Conservation (phyloP, 2,329 filamentous ascomycete genomes). For the Cladophialophora yegresii region DNA sequence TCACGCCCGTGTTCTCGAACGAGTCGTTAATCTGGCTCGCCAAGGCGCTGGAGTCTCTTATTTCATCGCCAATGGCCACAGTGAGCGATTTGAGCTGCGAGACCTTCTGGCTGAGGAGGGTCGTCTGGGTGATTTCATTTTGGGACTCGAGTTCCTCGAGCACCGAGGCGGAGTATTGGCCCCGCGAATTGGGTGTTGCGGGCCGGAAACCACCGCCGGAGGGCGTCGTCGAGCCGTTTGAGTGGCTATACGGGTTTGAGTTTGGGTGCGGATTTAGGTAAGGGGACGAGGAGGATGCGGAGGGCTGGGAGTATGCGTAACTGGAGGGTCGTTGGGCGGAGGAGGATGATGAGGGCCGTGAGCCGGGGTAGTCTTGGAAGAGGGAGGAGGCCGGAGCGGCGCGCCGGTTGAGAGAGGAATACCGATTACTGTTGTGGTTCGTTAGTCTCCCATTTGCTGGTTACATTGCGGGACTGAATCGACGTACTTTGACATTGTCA, state of each 20-base stretch:
- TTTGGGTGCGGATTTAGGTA: conserved; percentile 22
- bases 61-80: conserved; percentile 90
- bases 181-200: conserved; percentile 53
- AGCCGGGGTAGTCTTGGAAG: conserved; percentile 58
- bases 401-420: conserved; percentile 64
- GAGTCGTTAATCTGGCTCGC: conserved; percentile 95
- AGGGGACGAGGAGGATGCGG: conserved; percentile 22
- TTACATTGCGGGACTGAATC: background rate
- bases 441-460: background rate
- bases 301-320: conserved; percentile 27
- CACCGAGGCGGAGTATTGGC: conserved; percentile 90
- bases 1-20: conserved; percentile 81
- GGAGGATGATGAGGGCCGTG: conserved; percentile 34
- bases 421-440: conserved; percentile 43
- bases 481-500: conserved; percentile 29
- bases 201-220: conserved; percentile 23
- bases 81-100: conserved; percentile 66
- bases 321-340: conserved; percentile 24
- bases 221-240: conserved; percentile 17
- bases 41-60: conserved; percentile 81
- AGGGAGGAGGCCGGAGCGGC: conserved; percentile 64
- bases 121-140: conserved; percentile 74
- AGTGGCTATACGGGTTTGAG: conserved; percentile 17
- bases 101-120: conserved; percentile 35
- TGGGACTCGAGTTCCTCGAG: conserved; percentile 93